phyloP scores from a whole-genome alignment of 805 yeast species.

The Pichia manshurica region DNA sequence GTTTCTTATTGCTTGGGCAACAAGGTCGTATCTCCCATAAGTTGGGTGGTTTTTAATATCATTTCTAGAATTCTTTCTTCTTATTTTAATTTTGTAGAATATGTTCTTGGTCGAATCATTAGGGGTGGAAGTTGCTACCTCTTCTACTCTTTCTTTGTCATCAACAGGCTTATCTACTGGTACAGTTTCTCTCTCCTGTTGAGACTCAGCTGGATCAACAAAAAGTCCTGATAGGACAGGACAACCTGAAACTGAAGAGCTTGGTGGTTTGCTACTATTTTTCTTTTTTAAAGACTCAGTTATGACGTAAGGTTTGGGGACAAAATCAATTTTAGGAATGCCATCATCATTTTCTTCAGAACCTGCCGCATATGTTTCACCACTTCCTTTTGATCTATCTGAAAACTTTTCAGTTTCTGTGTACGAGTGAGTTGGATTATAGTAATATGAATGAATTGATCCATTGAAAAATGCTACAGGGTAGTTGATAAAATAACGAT shows the following conservation, averaged over 20 bases:
- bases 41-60: conserved; percentile 20
- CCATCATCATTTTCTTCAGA: not conserved
- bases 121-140: not conserved
- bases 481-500: conserved; percentile 34
- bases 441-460: conserved; percentile 2
- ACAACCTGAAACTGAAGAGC: not conserved
- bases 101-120: conserved; percentile 14
- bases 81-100: conserved; percentile 26
- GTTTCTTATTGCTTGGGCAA: conserved; percentile 33
- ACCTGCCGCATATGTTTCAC: not conserved
- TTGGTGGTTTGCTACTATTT: not conserved
- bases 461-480: conserved; percentile 19
- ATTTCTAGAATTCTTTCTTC: conserved; percentile 18
- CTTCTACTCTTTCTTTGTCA: not conserved
- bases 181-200: not conserved
- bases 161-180: not conserved
- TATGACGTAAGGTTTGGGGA: conserved; percentile 15
- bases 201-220: not conserved
- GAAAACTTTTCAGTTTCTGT: not conserved
- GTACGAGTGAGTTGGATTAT: not conserved
- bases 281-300: conserved; percentile 7
- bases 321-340: conserved; percentile 2
- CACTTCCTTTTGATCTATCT: not conserved
- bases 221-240: conserved; percentile 10
- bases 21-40: conserved; percentile 28